phyloP scores from a whole-genome alignment of 2,329 filamentous ascomycete genomes.

The Xylaria sp. region DNA sequence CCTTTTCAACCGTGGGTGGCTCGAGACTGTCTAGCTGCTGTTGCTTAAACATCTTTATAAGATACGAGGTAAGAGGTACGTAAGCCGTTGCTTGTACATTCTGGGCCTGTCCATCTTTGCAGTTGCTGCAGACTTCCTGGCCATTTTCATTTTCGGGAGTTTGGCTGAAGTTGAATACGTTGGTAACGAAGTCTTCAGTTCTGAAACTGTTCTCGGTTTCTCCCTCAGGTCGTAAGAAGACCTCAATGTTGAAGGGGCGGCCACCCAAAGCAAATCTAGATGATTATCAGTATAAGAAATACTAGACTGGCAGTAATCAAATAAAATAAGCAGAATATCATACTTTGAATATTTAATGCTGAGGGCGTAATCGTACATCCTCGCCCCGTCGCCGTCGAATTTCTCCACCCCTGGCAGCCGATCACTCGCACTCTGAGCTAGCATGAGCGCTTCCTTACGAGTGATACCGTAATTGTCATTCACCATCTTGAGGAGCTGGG shows the following conservation, averaged over 20 bases:
- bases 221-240: conserved; percentile 32
- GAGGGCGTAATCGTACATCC: conserved; percentile 35
- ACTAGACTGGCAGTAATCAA: not conserved
- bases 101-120: conserved; percentile 28
- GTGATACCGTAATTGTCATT: conserved; percentile 35
- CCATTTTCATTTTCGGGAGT: conserved; percentile 31
- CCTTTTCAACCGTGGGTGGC: conserved; percentile 27
- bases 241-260: conserved; percentile 35
- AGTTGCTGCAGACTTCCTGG: conserved; percentile 36
- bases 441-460: conserved; percentile 28
- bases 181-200: conserved; percentile 35
- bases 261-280: conserved; percentile 37
- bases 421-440: conserved; percentile 14
- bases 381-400: conserved; percentile 15
- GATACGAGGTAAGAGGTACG: conserved; percentile 35
- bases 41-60: conserved; percentile 35
- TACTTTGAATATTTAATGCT: conserved; percentile 39
- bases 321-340: not conserved
- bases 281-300: not conserved
- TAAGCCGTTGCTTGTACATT: conserved; percentile 34
- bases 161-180: conserved; percentile 39
- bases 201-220: conserved; percentile 26
- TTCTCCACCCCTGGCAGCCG: conserved; percentile 24
- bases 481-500: conserved; percentile 30
- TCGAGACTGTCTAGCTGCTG: conserved; percentile 32